These are phyloP conservation scores for Leccinum subgranulosum DNA, from an alignment of 768 basidiomycete species.

Conservation along the genomic window DNA sequence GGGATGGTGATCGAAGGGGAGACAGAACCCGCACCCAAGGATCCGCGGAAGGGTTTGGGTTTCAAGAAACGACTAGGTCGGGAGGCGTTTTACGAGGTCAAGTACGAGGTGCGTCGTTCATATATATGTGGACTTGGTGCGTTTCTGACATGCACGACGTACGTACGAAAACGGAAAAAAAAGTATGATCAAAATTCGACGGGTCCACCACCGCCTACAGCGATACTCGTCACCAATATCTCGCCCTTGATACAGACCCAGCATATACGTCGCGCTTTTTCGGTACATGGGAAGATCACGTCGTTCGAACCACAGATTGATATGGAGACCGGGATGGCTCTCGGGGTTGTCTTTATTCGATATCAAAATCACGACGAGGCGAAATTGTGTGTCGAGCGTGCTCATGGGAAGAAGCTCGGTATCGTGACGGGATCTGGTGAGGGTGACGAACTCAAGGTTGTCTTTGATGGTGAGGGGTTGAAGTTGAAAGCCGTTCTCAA, in stretches of 20 bases:
- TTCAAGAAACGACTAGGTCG: constrained; percentile 33
- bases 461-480: constrained; percentile 74
- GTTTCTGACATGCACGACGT: constrained; percentile 2
- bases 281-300: constrained; percentile 54
- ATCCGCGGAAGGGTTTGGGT: constrained; percentile 53
- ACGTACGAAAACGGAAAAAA: background rate
- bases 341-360: constrained; percentile 79
- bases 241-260: constrained; percentile 67
- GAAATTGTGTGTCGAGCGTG: constrained; percentile 56
- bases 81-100: constrained; percentile 42
- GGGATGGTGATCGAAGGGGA: constrained; percentile 52
- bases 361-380: constrained; percentile 69
- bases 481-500: constrained; percentile 62
- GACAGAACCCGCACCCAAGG: constrained; percentile 39
- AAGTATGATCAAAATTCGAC: constrained; percentile 77
- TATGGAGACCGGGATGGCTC: constrained; percentile 70
- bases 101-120: constrained; percentile 52
- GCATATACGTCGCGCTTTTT: constrained; percentile 64
- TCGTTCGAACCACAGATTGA: constrained; percentile 80
- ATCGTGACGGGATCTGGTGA: constrained; percentile 39
- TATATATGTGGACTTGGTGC: background rate
- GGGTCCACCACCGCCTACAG: constrained; percentile 68
- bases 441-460: constrained; percentile 69
- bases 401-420: constrained; percentile 62
- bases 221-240: constrained; percentile 70